A percentile compares a stretch with the other conserved stretches of the same genome.
These are phyloP conservation scores for Endoconidiophora polonica DNA, from an alignment of 2,329 filamentous ascomycete species.

Conservation along the genomic window DNA sequence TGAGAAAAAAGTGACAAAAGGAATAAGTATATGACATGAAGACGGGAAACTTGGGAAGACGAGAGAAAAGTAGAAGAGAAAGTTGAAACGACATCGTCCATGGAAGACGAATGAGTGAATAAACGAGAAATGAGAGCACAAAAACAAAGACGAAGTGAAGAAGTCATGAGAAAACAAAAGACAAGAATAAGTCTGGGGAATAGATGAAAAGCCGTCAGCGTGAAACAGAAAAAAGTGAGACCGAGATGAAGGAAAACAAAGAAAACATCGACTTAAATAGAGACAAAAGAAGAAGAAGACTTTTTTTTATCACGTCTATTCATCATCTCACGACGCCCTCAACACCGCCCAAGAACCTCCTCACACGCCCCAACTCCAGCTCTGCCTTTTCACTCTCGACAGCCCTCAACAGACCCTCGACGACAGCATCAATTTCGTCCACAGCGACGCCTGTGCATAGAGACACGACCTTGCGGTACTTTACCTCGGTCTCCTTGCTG, in stretches of 20 bases:
- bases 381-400: slow-evolving; percentile 74
- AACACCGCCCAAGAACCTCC: slow-evolving; percentile 64
- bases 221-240: not conserved
- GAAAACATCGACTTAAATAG: not conserved
- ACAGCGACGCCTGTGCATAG: slow-evolving; percentile 72
- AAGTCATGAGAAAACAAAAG: no score
- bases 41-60: not conserved
- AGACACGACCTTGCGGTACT: slow-evolving; percentile 76
- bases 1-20: no score
- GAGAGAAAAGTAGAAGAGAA: not conserved
- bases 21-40: not conserved
- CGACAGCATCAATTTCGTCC: slow-evolving; percentile 59
- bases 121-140: not conserved
- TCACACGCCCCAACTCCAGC: slow-evolving; percentile 58
- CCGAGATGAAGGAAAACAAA: not conserved
- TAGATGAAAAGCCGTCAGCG: not conserved
- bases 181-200: not conserved
- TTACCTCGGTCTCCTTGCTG: slow-evolving; percentile 68
- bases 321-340: slow-evolving; percentile 38
- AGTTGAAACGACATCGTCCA: not conserved
- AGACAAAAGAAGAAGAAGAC: not conserved
- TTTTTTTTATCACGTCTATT: not conserved
- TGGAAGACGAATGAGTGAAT: not conserved
- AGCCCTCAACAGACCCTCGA: slow-evolving; percentile 67
- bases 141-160: not conserved